These are phyloP conservation scores for Hyaloscypha bicolor DNA, from an alignment of 495 filamentous ascomycete genomes.

Conservation along the genomic window DNA sequence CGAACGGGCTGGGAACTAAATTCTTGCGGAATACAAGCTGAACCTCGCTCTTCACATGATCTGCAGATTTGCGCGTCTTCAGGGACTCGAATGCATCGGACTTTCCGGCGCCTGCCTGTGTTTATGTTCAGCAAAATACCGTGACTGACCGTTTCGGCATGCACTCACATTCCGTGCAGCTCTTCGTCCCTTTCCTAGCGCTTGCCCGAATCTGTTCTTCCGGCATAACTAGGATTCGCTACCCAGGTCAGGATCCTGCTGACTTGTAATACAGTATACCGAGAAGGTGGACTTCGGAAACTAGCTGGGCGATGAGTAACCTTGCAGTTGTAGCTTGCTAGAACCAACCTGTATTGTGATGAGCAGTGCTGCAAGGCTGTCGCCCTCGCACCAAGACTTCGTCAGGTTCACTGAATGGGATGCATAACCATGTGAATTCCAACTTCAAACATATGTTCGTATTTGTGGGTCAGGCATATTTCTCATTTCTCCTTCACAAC, in stretches of 20 bases:
- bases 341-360: too few species aligned
- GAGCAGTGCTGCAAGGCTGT: too few species aligned
- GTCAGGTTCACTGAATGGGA: too few species aligned
- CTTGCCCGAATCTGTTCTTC: conserved; percentile 13
- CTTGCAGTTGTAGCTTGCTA: neutral
- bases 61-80: conserved; percentile 16
- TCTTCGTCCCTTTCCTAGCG: conserved; percentile 21
- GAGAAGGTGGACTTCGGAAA: neutral
- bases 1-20: conserved; percentile 13
- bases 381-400: too few species aligned
- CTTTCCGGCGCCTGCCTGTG: conserved; percentile 24
- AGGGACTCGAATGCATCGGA: conserved; percentile 15
- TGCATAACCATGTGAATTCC: too few species aligned
- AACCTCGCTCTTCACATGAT: conserved; percentile 22
- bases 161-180: conserved; percentile 24
- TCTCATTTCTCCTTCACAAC: too few species aligned
- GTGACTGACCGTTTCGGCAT: neutral
- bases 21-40: conserved; percentile 12
- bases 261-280: neutral
- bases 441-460: too few species aligned
- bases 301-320: neutral
- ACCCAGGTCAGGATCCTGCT: neutral
- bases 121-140: conserved; percentile 9
- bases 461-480: too few species aligned
- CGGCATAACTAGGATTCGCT: neutral